Evolutionary conservation across 2,329 filamentous ascomycete species (phyloP).

Genomic region (Metarhizium rileyi): DNA sequence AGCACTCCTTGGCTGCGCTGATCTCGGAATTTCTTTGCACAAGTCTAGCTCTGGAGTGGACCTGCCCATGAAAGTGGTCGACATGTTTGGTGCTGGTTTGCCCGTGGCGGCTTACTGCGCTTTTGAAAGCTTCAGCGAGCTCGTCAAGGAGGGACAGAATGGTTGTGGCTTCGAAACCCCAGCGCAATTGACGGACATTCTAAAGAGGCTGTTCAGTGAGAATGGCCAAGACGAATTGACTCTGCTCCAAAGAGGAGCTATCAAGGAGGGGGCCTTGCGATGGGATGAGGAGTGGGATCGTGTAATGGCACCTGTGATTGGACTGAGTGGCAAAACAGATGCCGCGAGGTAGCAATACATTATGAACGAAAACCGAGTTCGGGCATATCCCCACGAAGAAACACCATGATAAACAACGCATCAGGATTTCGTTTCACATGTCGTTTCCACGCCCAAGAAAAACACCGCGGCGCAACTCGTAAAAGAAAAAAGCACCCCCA

Average conservation of each 20-base stretch:
- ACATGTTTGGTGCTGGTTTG: constrained; percentile 94
- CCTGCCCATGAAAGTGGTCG: constrained; percentile 97
- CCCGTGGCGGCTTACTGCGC: constrained; percentile 79
- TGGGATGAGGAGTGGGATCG: constrained; percentile 94
- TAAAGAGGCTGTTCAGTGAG: constrained; percentile 54
- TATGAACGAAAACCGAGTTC: background rate
- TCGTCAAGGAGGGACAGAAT: constrained; percentile 82
- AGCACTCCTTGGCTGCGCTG: constrained; percentile 69
- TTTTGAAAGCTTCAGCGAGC: constrained; percentile 81
- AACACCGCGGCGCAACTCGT: background rate
- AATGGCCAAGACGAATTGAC: constrained; percentile 43
- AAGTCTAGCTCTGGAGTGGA: constrained; percentile 92
- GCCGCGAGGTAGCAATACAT: background rate
- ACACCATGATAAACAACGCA: background rate
- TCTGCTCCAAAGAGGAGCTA: constrained; percentile 57
- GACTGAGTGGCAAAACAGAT: constrained; percentile 21
- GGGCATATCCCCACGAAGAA: background rate
- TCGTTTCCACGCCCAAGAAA: background rate
- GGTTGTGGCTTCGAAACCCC: constrained; percentile 74
- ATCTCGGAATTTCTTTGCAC: constrained; percentile 85
- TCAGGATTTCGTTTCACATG: background rate
- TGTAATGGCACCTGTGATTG: constrained; percentile 65
- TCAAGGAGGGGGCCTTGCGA: constrained; percentile 61
- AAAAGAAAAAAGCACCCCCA: background rate
- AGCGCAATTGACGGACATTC: constrained; percentile 50